phyloP scores from a whole-genome alignment of 2,329 filamentous ascomycete species.

The Aspergillus texensis region DNA sequence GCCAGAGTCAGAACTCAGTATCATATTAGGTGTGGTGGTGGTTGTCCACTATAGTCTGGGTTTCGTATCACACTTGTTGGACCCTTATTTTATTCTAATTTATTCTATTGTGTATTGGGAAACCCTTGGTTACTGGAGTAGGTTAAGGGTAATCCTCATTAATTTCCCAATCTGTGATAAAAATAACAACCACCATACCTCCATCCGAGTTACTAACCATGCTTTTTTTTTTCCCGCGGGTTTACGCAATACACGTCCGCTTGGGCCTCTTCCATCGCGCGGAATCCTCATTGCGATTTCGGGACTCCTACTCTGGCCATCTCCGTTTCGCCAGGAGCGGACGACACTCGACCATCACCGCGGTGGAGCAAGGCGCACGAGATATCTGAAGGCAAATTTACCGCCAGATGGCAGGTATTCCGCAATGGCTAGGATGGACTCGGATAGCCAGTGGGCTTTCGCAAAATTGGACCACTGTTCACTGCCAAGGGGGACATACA shows the following conservation, averaged over 20 bases:
- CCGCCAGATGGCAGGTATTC: conserved; percentile 1
- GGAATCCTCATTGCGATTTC: conserved; percentile 8
- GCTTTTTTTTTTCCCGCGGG: background rate
- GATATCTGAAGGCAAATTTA: background rate
- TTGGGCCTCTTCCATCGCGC: conserved; percentile 13
- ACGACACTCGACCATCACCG: background rate
- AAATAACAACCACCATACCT: conserved; percentile 6
- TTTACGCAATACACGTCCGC: conserved; percentile 19
- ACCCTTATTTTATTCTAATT: background rate
- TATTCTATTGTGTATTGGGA: background rate
- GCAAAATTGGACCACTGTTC: background rate
- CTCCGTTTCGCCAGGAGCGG: conserved; percentile 1
- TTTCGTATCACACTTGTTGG: background rate
- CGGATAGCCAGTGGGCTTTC: background rate
- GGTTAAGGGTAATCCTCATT: background rate
- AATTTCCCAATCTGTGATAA: conserved; percentile 9
- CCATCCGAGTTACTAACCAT: background rate
- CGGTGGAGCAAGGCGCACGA: background rate
- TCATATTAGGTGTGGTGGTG: background rate
- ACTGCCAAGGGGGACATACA: background rate
- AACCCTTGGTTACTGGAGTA: background rate
- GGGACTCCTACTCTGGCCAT: conserved; percentile 14
- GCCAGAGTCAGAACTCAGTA: conserved; percentile 1
- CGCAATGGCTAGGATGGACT: background rate
- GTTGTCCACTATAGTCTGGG: background rate